Evolutionary conservation across 306 rosid genomes (phyloP).

Genomic region (Prunus campanulata): DNA sequence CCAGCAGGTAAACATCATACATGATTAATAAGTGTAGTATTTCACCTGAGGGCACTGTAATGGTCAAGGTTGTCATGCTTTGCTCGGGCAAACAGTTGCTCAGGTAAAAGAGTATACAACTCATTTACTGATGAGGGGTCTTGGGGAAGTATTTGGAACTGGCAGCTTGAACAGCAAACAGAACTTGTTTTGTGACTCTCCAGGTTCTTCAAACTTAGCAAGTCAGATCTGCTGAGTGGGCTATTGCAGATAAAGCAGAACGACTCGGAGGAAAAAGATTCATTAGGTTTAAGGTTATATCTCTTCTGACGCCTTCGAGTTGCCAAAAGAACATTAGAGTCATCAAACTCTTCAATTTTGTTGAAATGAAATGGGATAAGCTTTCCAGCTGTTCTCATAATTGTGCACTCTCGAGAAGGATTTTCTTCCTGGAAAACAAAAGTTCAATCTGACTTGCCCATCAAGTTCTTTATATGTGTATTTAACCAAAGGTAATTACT

Average conservation of each 20-base stretch:
- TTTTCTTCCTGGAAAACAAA: conserved; percentile 68
- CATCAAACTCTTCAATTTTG: conserved; percentile 67
- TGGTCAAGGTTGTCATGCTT: conserved; percentile 39
- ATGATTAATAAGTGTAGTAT: background rate
- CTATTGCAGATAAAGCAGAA: conserved; percentile 76
- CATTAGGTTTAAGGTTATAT: conserved; percentile 63
- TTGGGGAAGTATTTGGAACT: conserved; percentile 81
- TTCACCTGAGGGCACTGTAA: conserved; percentile 54
- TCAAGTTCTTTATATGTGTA: background rate
- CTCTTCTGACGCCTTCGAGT: conserved; percentile 83
- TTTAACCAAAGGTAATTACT: background rate
- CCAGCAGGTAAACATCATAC: background rate
- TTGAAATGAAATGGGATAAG: conserved; percentile 90
- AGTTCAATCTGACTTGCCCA: conserved; percentile 9
- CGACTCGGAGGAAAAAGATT: conserved; percentile 73
- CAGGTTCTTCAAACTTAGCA: conserved; percentile 36
- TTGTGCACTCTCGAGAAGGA: conserved; percentile 88
- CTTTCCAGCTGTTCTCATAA: conserved; percentile 94
- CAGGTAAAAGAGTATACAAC: conserved; percentile 55
- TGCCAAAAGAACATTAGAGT: conserved; percentile 68
- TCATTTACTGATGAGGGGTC: conserved; percentile 44
- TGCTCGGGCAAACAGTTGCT: conserved; percentile 46
- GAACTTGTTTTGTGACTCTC: conserved; percentile 3
- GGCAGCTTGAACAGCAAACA: conserved; percentile 78
- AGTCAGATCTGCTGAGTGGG: conserved; percentile 72